Percentiles rank a stretch among this genome's conserved stretches.
These are phyloP conservation scores for Cercophora scortea DNA, from an alignment of 495 filamentous ascomycete genomes.

Conservation along the genomic window DNA sequence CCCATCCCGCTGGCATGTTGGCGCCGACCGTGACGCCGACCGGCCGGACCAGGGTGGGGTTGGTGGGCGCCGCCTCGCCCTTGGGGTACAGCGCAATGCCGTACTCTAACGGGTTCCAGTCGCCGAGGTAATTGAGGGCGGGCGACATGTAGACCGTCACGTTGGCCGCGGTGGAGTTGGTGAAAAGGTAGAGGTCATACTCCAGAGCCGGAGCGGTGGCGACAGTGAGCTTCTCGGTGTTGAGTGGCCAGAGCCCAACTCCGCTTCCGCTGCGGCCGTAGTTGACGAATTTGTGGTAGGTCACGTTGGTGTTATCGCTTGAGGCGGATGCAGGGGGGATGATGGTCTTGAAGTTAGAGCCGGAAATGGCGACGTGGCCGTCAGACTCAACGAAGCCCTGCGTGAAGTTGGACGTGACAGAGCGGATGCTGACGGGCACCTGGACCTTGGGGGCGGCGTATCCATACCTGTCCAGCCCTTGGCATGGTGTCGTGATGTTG, in stretches of 20 bases:
- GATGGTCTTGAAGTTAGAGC: slow-evolving; percentile 42
- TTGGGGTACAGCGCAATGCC: slow-evolving; percentile 43
- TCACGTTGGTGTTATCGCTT: slow-evolving; percentile 27
- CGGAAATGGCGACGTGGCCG: slow-evolving; percentile 52
- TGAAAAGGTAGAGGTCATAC: slow-evolving; percentile 61
- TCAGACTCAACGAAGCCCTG: slow-evolving; percentile 60
- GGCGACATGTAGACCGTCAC: slow-evolving; percentile 55
- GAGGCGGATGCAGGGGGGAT: slow-evolving; percentile 29
- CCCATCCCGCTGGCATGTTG: slow-evolving; percentile 51
- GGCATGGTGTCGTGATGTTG: slow-evolving; percentile 46
- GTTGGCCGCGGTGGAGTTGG: slow-evolving; percentile 42
- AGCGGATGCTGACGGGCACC: slow-evolving; percentile 50
- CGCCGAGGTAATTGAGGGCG: slow-evolving; percentile 53
- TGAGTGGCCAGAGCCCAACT: slow-evolving; percentile 48
- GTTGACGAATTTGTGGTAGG: slow-evolving; percentile 44
- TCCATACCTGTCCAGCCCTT: slow-evolving; percentile 45
- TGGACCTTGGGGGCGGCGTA: slow-evolving; percentile 43
- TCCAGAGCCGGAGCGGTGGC: slow-evolving; percentile 48
- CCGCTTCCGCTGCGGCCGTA: slow-evolving; percentile 53
- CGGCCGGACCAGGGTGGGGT: slow-evolving; percentile 41
- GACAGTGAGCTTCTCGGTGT: slow-evolving; percentile 39
- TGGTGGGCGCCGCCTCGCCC: slow-evolving; percentile 17
- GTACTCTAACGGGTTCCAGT: slow-evolving; percentile 51
- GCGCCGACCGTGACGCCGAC: slow-evolving; percentile 39
- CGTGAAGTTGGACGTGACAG: slow-evolving; percentile 46